Percentiles rank a stretch among this genome's conserved stretches.
Conservation (phyloP, 495 filamentous ascomycete species). For the Penicillium macrosclerotiorum region DNA sequence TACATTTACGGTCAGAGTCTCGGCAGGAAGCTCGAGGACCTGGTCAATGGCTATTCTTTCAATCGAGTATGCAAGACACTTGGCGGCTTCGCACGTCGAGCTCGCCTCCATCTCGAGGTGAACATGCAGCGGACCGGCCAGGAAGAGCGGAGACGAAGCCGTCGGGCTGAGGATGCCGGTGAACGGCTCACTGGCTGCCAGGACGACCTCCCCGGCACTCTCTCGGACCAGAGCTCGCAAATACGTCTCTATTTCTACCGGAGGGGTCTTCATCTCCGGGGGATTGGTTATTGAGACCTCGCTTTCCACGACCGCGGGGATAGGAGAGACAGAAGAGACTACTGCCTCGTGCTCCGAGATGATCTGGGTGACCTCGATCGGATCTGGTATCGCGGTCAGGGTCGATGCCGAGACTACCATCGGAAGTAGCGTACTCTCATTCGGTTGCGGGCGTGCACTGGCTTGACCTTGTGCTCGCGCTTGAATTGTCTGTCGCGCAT, state of each 20-base stretch:
- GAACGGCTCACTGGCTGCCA: neutral
- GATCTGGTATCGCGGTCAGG: slow-evolving; percentile 1
- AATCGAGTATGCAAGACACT: slow-evolving; percentile 1
- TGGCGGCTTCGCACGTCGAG: neutral
- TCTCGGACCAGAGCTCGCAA: too few species aligned
- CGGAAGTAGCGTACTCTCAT: slow-evolving; percentile 5
- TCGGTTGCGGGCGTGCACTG: neutral
- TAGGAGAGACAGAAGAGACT: slow-evolving; percentile 1
- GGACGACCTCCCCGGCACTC: too few species aligned
- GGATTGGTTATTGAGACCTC: neutral
- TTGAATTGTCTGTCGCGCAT: slow-evolving; percentile 4
- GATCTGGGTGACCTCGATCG: neutral
- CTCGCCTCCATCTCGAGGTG: slow-evolving; percentile 2
- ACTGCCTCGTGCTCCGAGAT: neutral
- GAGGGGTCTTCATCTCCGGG: neutral
- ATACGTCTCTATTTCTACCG: too few species aligned
- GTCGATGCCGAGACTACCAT: slow-evolving; percentile 5
- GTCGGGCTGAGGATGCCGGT: slow-evolving; percentile 1
- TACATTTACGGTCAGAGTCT: slow-evolving; percentile 3
- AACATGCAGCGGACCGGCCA: slow-evolving; percentile 1
- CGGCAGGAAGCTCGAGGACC: neutral
- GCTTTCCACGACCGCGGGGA: neutral
- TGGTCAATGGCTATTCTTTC: neutral
- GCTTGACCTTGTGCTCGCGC: slow-evolving; percentile 3
- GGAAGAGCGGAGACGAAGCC: neutral